Evolutionary conservation across 2,329 filamentous ascomycete genomes (phyloP), one percentile per base, ranked within the genome.

Genomic region (Cercospora zeina): DNA sequence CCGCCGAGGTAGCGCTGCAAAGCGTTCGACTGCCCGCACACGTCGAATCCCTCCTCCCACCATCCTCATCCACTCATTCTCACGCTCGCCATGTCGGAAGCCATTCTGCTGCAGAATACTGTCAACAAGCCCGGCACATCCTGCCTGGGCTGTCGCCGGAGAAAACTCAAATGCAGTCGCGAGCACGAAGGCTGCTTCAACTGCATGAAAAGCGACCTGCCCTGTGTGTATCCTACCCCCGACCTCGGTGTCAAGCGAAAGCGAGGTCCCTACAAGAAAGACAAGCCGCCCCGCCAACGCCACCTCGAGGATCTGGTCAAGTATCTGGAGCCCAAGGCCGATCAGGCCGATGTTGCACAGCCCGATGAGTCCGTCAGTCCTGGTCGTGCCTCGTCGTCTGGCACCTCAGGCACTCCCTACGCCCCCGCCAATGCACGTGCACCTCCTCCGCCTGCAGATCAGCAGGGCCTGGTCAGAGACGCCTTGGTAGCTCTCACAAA

Each of bases 231-330:
- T 50, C 67, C 68, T 14, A 45, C 64, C 4, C 68, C 68, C 4
- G 69, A 72, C 21, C 13, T 62, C 11, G 68, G 70, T 16, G 63
- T 68, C n/a, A 71, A 69, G 54, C 66, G 68, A 7, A 72, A 72
- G 31, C 68, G 70, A 58, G 70, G 70, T 1, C 70, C 70, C 1
- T 72, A 72, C 62, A 71, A 71, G 62, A 72, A 72, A 53, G 69
- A 71, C 57, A 71, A 70, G 47, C 62, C 65, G 39, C 58, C 67
- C 36, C 67, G 69, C 6, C 67, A 71, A 57, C 66, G 68, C n/a
- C 70, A 72, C 63, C 59, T 70, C 3, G 70, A 71, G 59, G 68
- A 72, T 54, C 58, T 72, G 10, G 66, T 70, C 13, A 67, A 65
- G 55, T 71, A 72, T 54, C 68, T 72, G 3, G 63, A 70, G 54